Conservation (phyloP, 2,329 filamentous ascomycete species). For the Byssoonygena ceratinophila region DNA sequence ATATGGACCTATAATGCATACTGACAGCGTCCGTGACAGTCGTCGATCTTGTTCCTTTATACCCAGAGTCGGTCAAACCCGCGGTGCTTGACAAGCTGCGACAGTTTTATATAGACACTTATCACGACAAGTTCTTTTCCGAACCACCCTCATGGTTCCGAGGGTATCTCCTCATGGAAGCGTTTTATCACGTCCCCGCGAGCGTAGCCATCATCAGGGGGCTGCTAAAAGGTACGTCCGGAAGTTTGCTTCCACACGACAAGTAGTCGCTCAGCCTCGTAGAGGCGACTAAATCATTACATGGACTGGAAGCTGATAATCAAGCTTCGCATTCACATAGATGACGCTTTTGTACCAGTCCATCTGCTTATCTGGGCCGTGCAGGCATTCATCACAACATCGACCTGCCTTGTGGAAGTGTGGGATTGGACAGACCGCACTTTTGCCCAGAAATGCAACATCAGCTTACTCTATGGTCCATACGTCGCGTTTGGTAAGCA, state of each 20-base stretch:
- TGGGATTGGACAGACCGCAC: constrained; percentile 45
- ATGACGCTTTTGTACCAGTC: constrained; percentile 48
- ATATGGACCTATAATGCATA: background rate
- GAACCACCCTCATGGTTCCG: constrained; percentile 50
- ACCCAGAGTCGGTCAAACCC: constrained; percentile 44
- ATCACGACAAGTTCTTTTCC: constrained; percentile 55
- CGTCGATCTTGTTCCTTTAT: constrained; percentile 51
- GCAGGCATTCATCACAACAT: constrained; percentile 51
- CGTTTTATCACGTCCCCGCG: constrained; percentile 51
- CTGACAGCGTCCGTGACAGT: constrained; percentile 30
- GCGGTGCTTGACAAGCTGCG: constrained; percentile 42
- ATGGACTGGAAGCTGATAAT: background rate
- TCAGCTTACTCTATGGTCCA: constrained; percentile 47
- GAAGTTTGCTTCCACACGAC: background rate
- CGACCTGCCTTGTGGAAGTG: constrained; percentile 53
- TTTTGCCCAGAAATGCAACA: constrained; percentile 37
- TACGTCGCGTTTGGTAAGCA: constrained; percentile 47
- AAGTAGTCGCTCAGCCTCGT: background rate
- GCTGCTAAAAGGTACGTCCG: constrained; percentile 39
- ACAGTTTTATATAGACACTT: constrained; percentile 49
- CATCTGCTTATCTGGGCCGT: constrained; percentile 51
- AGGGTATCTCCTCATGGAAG: constrained; percentile 48
- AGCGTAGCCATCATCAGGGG: constrained; percentile 51
- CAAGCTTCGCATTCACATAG: constrained; percentile 23
- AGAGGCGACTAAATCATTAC: background rate